Base-by-base conservation (phyloP, 768 basidiomycete species). In the Gloeophyllum trabeum region DNA sequence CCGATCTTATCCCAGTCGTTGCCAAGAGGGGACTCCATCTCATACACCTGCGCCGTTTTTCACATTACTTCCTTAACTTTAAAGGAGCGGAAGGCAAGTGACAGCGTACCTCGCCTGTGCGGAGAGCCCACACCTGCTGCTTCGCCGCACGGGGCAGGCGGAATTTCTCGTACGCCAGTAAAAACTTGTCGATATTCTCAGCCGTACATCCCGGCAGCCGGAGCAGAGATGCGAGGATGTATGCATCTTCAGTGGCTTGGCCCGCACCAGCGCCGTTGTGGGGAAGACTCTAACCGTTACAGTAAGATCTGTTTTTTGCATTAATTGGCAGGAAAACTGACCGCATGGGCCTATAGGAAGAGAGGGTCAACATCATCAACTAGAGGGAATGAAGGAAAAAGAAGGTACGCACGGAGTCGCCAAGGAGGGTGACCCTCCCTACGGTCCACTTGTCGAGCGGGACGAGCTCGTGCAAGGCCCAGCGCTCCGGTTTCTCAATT, bases 211-310 rank as follows among this genome's bases (percentile, higher is more conserved):
- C 7, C 7, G 36, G 36, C 7, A 10, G 10, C 10, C 10, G 10
- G 10, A 37, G 36, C 13, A 37, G 36, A 19, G 13, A 13, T 10
- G 36, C 36, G 7, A 37, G 36, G 10, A 37, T 19, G 36, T 37
- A 37, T 10, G 20, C 36, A 19, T 37, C 36, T 37, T 37, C 36
- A 37, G 20, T 37, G 7, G 36, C 36, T 37, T 37, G 36, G 20
- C 36, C 36, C 10, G 36, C 36, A 7, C 36, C 36, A 21, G 36
- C 36, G 20, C 36, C 36, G 20, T 37, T 37, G 36, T 37, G 10
- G 20, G 36, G 36, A 7, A 37, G 36, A 10, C 28, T 32, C 28
- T 32, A 32, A 16, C 10, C 10, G 28, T 32, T 10, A 16, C 10
- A 32, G 16, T 32, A 32, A 32, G 28, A 10, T n/a, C n/a, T n/a